phyloP scores from a whole-genome alignment of 768 basidiomycete species.

The Suillus discolor region DNA sequence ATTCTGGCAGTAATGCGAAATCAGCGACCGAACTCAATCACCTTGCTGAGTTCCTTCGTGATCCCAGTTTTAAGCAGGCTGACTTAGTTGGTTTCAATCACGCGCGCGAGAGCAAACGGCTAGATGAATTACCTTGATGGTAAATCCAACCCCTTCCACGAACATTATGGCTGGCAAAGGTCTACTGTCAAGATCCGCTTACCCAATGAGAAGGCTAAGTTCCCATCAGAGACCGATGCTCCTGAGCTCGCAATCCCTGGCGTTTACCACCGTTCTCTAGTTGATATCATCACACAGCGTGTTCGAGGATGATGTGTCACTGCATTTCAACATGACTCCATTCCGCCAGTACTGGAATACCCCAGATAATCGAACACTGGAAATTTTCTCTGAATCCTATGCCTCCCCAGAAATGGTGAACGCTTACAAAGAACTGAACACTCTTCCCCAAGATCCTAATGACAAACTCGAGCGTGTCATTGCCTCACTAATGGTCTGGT shows the following conservation, averaged over 20 bases:
- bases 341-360: constrained; percentile 10
- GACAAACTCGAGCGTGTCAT: background rate
- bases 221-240: constrained; percentile 3
- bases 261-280: background rate
- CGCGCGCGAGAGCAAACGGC: background rate
- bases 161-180: constrained; percentile 12
- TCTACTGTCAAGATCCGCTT: constrained; percentile 6
- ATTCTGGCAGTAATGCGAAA: constrained; percentile 29
- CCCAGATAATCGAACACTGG: background rate
- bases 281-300: constrained; percentile 11
- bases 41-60: constrained; percentile 28
- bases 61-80: constrained; percentile 22
- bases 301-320: background rate
- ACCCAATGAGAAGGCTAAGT: constrained; percentile 8
- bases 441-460: background rate
- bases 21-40: constrained; percentile 26
- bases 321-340: constrained; percentile 12
- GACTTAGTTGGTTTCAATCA: constrained; percentile 25
- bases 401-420: constrained; percentile 4
- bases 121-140: constrained; percentile 8
- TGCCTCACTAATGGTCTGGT: background rate
- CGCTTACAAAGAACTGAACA: too few species aligned
- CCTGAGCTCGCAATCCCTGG: background rate
- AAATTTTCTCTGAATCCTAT: constrained; percentile 10
- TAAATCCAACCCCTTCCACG: constrained; percentile 12